phyloP scores from a whole-genome alignment of 257 asterid genomes.

The Perilla frutescens region DNA sequence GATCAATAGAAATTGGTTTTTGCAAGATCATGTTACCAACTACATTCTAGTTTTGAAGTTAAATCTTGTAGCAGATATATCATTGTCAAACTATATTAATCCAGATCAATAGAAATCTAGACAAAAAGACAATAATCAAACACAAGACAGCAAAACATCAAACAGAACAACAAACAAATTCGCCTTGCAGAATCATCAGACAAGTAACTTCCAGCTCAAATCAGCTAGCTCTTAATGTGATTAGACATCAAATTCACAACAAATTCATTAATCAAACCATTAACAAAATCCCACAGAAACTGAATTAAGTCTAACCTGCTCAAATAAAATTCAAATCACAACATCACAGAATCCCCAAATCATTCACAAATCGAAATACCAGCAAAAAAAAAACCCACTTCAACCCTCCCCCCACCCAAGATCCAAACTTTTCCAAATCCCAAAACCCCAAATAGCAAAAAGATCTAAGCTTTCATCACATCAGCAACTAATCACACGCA shows the following conservation, averaged over 20 bases:
- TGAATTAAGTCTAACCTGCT: not conserved
- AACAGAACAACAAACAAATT: not conserved
- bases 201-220: not conserved
- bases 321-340: not conserved
- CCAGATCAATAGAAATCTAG: conserved; percentile 15
- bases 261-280: no score
- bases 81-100: not conserved
- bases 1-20: not conserved
- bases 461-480: conserved; percentile 7
- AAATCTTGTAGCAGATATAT: not conserved
- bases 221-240: no score
- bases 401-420: conserved; percentile 18
- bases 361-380: not conserved
- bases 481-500: conserved; percentile 20
- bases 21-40: not conserved
- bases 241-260: no score
- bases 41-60: not conserved
- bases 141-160: conserved; percentile 1
- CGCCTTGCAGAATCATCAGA: not conserved
- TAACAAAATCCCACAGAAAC: no score
- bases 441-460: conserved; percentile 6
- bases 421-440: conserved; percentile 32
- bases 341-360: not conserved
- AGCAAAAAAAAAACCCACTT: conserved; percentile 8
- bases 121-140: not conserved